Conservation (phyloP, 1,284 basidiomycete species). For the Dichomitus squalens region DNA sequence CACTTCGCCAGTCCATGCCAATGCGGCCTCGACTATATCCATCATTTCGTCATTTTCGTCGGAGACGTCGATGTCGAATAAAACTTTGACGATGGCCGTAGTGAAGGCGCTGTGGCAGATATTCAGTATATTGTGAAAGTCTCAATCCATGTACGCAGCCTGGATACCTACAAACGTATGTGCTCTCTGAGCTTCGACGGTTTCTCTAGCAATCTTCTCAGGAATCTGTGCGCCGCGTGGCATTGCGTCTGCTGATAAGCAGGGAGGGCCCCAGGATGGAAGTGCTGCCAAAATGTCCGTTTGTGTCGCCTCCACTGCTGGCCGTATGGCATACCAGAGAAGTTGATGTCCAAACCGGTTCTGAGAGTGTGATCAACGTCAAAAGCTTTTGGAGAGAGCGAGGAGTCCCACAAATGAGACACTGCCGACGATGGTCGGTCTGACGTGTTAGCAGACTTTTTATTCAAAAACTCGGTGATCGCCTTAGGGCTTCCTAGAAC, state of each 20-base stretch:
- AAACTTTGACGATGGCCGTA: conserved; percentile 7
- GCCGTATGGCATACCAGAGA: conserved; percentile 10
- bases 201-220: not conserved
- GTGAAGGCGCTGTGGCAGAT: conserved; percentile 4
- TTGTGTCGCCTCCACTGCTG: conserved; percentile 5
- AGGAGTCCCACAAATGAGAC: too few species aligned
- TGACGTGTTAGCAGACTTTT: not conserved
- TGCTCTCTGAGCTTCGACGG: not conserved
- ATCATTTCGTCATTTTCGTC: conserved; percentile 5
- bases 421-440: too few species aligned
- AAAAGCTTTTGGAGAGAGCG: too few species aligned
- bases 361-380: not conserved
- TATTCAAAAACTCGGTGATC: not conserved
- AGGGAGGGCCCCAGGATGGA: not conserved
- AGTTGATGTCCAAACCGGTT: not conserved
- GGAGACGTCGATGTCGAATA: conserved; percentile 7
- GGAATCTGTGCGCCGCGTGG: not conserved
- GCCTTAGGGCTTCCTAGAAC: not conserved
- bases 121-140: too few species aligned
- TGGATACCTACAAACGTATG: not conserved
- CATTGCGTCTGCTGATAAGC: not conserved
- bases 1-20: not conserved
- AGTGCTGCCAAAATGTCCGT: conserved; percentile 5
- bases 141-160: too few species aligned
- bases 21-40: not conserved